Conservation (phyloP, 2,329 filamentous ascomycete species). For the Hansfordia pulvinata region DNA sequence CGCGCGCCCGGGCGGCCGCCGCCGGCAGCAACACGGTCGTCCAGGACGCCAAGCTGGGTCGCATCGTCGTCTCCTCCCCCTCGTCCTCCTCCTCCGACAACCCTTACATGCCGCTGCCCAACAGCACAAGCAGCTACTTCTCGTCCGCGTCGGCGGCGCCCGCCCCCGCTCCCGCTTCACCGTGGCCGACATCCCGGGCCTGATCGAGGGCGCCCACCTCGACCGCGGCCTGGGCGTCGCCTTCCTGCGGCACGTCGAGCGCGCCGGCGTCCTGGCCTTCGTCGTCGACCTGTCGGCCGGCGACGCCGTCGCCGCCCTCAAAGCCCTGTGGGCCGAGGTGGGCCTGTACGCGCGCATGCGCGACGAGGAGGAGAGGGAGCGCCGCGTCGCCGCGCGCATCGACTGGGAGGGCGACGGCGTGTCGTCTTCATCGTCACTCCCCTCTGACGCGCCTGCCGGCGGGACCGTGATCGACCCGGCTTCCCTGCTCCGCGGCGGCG, state of each 20-base stretch:
- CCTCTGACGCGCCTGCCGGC: conserved; percentile 13
- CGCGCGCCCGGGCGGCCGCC: conserved; percentile 11
- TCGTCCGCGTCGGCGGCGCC: conserved; percentile 18
- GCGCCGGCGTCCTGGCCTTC: conserved; percentile 84
- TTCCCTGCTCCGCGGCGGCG: no score
- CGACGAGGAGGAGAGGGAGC: conserved; percentile 56
- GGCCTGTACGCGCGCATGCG: conserved; percentile 71
- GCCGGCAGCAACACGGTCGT: conserved; percentile 27
- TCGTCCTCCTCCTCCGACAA: no score
- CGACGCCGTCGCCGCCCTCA: conserved; percentile 65
- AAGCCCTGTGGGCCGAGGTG: conserved; percentile 82
- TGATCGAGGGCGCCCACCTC: conserved; percentile 85
- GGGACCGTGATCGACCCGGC: background rate
- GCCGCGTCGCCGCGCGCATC: conserved; percentile 41
- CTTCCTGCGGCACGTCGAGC: conserved; percentile 88
- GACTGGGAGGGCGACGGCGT: conserved; percentile 46
- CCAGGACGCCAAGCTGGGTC: conserved; percentile 13
- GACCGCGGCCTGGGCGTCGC: conserved; percentile 84
- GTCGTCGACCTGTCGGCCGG: conserved; percentile 75
- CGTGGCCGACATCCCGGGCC: conserved; percentile 87
- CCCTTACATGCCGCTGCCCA: no score
- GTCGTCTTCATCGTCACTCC: no score
- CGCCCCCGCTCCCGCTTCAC: conserved; percentile 67
- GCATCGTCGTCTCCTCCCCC: conserved; percentile 15
- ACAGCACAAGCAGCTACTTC: conserved; percentile 9